Evolutionary conservation across 768 basidiomycete genomes (phyloP).

Genomic region (Leucosporidium scottii): DNA sequence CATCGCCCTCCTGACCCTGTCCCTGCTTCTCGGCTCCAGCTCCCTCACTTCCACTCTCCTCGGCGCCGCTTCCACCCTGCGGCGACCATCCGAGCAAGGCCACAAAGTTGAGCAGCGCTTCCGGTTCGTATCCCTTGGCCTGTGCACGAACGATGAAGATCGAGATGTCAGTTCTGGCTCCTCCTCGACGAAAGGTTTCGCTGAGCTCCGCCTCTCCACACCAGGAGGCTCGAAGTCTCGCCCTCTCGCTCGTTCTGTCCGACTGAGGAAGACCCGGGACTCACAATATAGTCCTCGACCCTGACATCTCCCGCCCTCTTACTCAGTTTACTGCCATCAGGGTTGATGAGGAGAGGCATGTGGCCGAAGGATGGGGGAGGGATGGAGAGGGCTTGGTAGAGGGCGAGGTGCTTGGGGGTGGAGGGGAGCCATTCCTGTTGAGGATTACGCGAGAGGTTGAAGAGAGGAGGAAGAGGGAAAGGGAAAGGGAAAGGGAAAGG

Average conservation of each 20-base stretch:
- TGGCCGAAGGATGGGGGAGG: conserved; percentile 77
- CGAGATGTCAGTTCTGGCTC: not conserved
- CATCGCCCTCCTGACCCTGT: conserved; percentile 16
- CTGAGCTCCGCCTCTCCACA: not conserved
- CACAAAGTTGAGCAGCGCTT: conserved; percentile 84
- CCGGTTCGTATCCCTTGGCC: conserved; percentile 83
- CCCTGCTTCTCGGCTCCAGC: conserved; percentile 27
- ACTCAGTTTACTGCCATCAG: conserved; percentile 87
- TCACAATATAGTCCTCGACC: conserved; percentile 77
- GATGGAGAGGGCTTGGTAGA: conserved; percentile 71
- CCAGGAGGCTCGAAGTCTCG: no score
- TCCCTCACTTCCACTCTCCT: conserved; percentile 33
- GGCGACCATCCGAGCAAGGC: conserved; percentile 90
- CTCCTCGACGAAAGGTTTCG: no score
- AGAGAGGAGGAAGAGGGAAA: not conserved
- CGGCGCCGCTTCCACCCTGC: conserved; percentile 41
- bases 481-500: not conserved
- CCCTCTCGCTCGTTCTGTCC: no score
- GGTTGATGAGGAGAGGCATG: conserved; percentile 79
- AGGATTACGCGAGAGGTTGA: not conserved
- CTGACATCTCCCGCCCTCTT: conserved; percentile 86
- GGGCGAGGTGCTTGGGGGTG: conserved; percentile 77
- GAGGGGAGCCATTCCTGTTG: conserved; percentile 91
- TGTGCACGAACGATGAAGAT: conserved; percentile 38
- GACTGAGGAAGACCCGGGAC: no score